Percentiles rank a stretch among this genome's conserved stretches.
phyloP scores from a whole-genome alignment of 176 grass and related monocot genomes.

The Puya raimondii region DNA sequence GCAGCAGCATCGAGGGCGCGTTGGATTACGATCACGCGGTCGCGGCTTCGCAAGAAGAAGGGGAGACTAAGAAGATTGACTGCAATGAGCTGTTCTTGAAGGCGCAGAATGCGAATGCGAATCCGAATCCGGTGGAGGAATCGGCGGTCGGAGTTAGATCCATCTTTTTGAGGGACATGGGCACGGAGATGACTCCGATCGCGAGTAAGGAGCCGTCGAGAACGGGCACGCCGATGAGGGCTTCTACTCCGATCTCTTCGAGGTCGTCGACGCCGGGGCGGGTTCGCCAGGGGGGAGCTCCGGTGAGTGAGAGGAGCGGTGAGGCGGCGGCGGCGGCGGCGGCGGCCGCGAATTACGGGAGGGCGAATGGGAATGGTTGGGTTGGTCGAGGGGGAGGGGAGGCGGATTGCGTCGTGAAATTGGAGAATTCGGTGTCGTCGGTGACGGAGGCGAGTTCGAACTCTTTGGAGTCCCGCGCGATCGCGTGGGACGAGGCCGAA shows the following conservation, averaged over 20 bases:
- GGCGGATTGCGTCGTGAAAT: conserved; percentile 3
- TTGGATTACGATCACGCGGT: conserved; percentile 47
- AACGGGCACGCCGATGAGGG: conserved; percentile 60
- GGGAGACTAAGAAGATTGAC: conserved; percentile 84
- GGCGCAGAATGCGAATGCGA: neutral
- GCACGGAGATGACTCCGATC: conserved; percentile 99
- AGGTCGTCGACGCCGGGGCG: conserved; percentile 53
- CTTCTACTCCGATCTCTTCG: conserved; percentile 68
- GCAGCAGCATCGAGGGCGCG: conserved; percentile 72
- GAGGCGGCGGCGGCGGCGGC: neutral
- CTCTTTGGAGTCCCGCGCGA: conserved; percentile 58
- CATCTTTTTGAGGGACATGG: conserved; percentile 75
- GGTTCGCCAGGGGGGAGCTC: conserved; percentile 22
- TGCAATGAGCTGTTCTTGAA: conserved; percentile 20
- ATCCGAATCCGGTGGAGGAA: conserved; percentile 1
- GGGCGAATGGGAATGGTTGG: neutral
- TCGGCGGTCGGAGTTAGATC: conserved; percentile 24
- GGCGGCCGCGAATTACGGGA: neutral
- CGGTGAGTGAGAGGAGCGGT: conserved; percentile 5
- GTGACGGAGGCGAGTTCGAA: neutral
- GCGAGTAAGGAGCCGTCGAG: conserved; percentile 96
- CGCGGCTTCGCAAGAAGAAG: conserved; percentile 31
- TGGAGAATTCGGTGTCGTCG: conserved; percentile 10
- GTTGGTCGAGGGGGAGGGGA: neutral
- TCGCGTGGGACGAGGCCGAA: conserved; percentile 80